A percentile compares a stretch with the other conserved stretches of the same genome.
Conservation (phyloP, 306 rosid genomes). For the Sicyos baderoa region DNA sequence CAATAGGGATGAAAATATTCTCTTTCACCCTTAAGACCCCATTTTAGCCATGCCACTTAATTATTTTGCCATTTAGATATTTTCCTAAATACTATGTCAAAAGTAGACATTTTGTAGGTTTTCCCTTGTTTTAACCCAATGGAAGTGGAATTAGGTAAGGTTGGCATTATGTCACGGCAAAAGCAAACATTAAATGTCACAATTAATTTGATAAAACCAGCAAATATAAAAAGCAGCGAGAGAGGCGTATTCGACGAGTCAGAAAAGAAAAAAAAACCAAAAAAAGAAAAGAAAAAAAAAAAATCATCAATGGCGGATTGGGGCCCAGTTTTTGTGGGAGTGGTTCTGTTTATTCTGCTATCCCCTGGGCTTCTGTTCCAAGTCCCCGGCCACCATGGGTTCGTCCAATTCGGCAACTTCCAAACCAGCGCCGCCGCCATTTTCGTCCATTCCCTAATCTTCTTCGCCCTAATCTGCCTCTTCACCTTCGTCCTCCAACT, state of each 20-base stretch:
- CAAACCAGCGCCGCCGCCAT: conserved; percentile 74
- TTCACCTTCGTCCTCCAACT: conserved; percentile 54
- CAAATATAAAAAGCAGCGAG: background rate
- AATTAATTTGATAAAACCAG: no score
- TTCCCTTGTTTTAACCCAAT: no score
- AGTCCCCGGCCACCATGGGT: conserved; percentile 52
- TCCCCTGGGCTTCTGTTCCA: conserved; percentile 72
- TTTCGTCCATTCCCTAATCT: conserved; percentile 64
- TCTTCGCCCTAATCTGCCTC: conserved; percentile 53
- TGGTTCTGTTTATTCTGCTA: conserved; percentile 54
- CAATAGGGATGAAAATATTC: no score
- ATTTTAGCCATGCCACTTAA: no score
- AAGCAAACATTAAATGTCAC: no score
- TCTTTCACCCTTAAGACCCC: no score
- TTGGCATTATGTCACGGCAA: no score
- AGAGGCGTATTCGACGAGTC: background rate
- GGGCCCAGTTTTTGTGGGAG: conserved; percentile 73
- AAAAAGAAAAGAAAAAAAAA: background rate
- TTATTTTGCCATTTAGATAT: no score
- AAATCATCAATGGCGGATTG: conserved; percentile 65
- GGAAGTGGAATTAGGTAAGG: no score
- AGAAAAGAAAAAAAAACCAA: background rate
- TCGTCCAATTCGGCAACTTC: conserved; percentile 66
- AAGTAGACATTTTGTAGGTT: no score
- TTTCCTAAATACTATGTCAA: no score